Base-by-base conservation (phyloP, 2,329 filamentous ascomycete species). In the Fusarium robinianum region DNA sequence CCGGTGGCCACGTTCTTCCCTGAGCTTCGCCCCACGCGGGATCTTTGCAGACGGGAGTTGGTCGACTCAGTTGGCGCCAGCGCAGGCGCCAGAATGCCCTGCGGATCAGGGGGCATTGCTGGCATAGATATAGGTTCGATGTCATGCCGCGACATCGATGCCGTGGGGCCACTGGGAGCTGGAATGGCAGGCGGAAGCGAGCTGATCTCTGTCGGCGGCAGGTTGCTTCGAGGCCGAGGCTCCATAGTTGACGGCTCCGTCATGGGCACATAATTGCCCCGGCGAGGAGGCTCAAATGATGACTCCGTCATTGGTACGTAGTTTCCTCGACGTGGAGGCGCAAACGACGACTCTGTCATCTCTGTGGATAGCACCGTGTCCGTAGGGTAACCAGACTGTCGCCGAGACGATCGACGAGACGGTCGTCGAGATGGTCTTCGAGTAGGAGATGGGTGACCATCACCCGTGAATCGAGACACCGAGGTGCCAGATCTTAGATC, bases 381-480 rank as follows among this genome's bases (percentile, higher is more conserved):
- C 19, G 53, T 51, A 16, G 51, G 56, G 24, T 61, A 62, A 6
- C 62, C 64, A 8, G 65, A 66, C 10, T 57, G 55, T 4, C 65
- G 67, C 52, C 69, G n/a, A n/a, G n/a, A n/a, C n/a, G n/a, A n/a
- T n/a, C n/a, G 53, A 8, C 51, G 41, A 5, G 63, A 55, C 8
- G 63, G 58, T n/a, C 67, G 62, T 4, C 64, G 66, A 11, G 60
- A 57, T 19, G 58, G 48, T 25, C 56, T 69, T 33, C 76, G 69
- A 0, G 72, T 65, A 2, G 79, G 76, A 11, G 75, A 75, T 3
- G 72, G 71, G 47, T 78, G 74, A 17, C 84, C 84, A 62, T 90
- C 87, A 18, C 81, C 86, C 3, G 86, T 89, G 49, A 81, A 89
- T 56, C 76, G 76, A 15, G 83, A 80, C n/a, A 78, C 74, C 21